Base-by-base conservation (phyloP, 1,284 basidiomycete species). In the Cystobasidiaceae sp. region DNA sequence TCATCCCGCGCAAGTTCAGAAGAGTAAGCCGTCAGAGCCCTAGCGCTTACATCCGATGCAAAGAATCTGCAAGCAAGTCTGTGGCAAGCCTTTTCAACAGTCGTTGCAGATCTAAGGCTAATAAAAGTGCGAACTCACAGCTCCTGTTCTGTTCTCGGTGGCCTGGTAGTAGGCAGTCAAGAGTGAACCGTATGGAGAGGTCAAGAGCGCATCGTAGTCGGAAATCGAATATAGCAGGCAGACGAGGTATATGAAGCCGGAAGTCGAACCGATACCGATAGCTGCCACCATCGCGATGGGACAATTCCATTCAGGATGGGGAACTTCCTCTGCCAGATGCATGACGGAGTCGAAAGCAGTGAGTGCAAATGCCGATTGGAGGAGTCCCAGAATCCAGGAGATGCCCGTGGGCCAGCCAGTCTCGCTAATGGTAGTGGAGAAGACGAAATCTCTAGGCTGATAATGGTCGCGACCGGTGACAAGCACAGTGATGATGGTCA, bases 211-310 rank as follows among this genome's bases (percentile, higher is more conserved):
- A 15, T 77, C 69, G 44, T 85, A 79, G 71, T 87, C 84, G 8
- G 80, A 82, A 32, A 87, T 77, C 41, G 83, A 84, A 71, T 88
- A 89, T 21, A 86, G 76, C n/a, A 89, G 81, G 0, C 84, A 83
- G 55, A 88, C 79, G 39, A 88, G 77, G 74, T 86, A 86, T 19
- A 85, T 64, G n/a, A 86, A 79, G 0, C 84, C 84, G 1, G 78
- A 78, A 4, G 81, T 67, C 0, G 83, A 78, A 1, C 86, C 85
- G 46, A 88, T 85, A 2, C 83, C 81, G 28, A 88, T 80, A 0
- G 85, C 84, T 64, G 81, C 80, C 2, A 83, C 78, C 60, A 62
- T 62, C 5, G 50, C 60, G 30, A 51, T 51, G 11, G 60, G 60
- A 21, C 49, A 51, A 85, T 73, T 86, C 85, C 1, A 84, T 32